Conservation (phyloP, 78 protist genomes). For the Paratrimastix pyriformis region DNA sequence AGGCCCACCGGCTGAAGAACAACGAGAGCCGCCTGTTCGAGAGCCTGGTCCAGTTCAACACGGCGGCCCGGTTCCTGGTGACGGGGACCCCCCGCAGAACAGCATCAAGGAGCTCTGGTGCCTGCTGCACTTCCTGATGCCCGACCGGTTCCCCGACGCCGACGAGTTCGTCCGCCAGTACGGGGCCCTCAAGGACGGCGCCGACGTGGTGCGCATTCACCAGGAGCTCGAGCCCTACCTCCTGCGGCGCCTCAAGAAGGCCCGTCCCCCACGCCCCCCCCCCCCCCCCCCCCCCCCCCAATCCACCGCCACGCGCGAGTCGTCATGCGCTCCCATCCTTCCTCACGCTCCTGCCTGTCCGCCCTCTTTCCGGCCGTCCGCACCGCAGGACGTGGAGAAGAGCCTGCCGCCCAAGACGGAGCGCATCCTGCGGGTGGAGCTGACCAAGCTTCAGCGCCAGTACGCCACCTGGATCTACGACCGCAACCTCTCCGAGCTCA, state of each 20-base stretch:
- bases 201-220: conserved; percentile 59
- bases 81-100: conserved; percentile 46
- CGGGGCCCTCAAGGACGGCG: conserved; percentile 32
- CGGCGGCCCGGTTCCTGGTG: conserved; percentile 44
- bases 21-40: neutral
- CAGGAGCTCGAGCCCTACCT: conserved; percentile 65
- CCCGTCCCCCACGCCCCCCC: too few relatives aligned
- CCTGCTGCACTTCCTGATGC: conserved; percentile 69
- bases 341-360: too few relatives aligned
- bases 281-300: too few relatives aligned
- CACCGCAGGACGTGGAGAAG: conserved; percentile 77
- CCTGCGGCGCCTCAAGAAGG: conserved; percentile 65
- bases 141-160: too few relatives aligned
- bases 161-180: conserved; percentile 45
- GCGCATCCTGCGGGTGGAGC: conserved; percentile 70
- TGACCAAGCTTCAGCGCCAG: conserved; percentile 55
- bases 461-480: conserved; percentile 57
- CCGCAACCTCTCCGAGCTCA: conserved; percentile 4
- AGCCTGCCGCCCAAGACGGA: conserved; percentile 62
- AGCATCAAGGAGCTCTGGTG: conserved; percentile 75
- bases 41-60: conserved; percentile 18
- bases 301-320: too few relatives aligned
- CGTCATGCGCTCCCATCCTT: too few relatives aligned
- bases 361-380: too few relatives aligned
- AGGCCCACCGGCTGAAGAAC: conserved; percentile 63